A percentile compares a stretch with the other conserved stretches of the same genome.
These are phyloP conservation scores for Aureobasidium sp. DNA, from an alignment of 2,329 filamentous ascomycete species.

Conservation along the genomic window DNA sequence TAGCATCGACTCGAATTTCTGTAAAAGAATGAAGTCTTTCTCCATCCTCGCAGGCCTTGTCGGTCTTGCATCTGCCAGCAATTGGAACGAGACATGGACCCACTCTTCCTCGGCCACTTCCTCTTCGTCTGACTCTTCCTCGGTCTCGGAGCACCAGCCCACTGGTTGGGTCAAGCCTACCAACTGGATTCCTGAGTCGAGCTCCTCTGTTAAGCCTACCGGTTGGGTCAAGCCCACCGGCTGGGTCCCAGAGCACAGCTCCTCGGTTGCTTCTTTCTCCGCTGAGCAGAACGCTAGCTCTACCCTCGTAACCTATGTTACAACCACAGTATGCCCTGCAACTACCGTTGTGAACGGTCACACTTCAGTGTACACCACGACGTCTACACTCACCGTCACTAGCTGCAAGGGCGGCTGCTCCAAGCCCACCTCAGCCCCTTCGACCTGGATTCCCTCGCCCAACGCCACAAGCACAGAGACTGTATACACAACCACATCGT, in stretches of 20 bases:
- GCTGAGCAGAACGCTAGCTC: constrained; percentile 23
- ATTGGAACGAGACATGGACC: constrained; percentile 6
- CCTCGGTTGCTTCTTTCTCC: constrained; percentile 22
- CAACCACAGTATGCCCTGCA: constrained; percentile 22
- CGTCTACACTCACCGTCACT: background rate
- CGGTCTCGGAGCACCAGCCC: background rate
- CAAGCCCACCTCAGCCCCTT: background rate
- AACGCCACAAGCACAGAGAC: constrained; percentile 20
- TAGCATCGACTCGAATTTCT: background rate
- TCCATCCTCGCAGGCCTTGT: constrained; percentile 12
- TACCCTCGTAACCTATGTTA: constrained; percentile 22
- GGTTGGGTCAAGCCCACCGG: background rate
- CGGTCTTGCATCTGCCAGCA: constrained; percentile 10
- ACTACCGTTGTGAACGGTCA: background rate
- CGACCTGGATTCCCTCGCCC: background rate
- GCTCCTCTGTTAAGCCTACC: background rate
- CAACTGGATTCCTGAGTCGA: background rate
- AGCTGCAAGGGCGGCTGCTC: background rate
- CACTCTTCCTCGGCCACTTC: background rate
- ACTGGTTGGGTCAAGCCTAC: background rate
- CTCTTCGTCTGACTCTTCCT: background rate
- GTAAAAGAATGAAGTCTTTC: constrained; percentile 15
- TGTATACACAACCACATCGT: constrained; percentile 21
- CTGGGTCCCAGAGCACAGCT: constrained; percentile 4
- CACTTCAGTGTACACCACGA: background rate